These are phyloP conservation scores for Blastocystis sp. DNA, from an alignment of 352 stramenopile species.

Conservation along the genomic window DNA sequence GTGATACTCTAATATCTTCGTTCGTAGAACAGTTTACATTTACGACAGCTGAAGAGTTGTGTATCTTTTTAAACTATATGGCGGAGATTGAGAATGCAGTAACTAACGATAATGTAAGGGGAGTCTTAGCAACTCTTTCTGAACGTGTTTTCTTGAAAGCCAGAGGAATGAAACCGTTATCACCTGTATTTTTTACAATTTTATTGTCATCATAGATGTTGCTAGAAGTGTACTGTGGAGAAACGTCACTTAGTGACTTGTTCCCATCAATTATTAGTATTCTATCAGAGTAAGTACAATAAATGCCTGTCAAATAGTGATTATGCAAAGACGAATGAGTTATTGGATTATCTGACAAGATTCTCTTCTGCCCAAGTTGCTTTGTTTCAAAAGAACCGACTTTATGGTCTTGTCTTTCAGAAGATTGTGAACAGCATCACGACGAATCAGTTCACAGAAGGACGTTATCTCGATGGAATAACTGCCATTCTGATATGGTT, in stretches of 20 bases:
- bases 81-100: background rate
- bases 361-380: background rate
- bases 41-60: background rate
- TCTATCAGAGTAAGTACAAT: background rate
- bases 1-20: background rate
- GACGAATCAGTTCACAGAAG: background rate
- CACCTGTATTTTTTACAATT: background rate
- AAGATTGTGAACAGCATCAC: background rate
- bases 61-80: constrained; percentile 42
- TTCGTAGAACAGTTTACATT: background rate
- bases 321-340: background rate
- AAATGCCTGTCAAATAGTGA: background rate
- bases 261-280: background rate
- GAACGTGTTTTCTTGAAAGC: constrained; percentile 8
- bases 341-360: background rate
- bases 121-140: background rate
- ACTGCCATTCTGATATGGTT: background rate
- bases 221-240: background rate
- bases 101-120: background rate
- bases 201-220: background rate
- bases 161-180: background rate
- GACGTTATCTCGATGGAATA: background rate
- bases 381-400: background rate
- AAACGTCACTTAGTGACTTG: background rate
- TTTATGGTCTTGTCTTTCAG: background rate